Conservation (phyloP, 192 early-diverging fungal species). For the Coemansia nantahalensis region DNA sequence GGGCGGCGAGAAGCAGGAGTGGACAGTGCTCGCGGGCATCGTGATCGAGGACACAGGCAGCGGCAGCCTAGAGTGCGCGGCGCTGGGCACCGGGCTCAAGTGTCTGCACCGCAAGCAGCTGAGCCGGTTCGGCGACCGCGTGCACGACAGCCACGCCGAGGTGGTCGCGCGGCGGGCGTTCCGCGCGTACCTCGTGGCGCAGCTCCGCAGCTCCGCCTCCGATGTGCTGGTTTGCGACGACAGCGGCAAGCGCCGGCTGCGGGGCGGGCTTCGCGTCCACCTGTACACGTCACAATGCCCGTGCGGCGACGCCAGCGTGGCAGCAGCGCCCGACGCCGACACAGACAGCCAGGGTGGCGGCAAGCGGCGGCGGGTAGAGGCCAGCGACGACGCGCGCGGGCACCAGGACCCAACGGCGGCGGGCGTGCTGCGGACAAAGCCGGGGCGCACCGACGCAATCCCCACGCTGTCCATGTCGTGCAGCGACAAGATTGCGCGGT, state of each 20-base stretch:
- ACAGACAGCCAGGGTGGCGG: not conserved
- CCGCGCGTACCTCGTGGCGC: slow-evolving; percentile 54
- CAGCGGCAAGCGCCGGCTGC: slow-evolving; percentile 1
- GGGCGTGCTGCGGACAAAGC: slow-evolving; percentile 30
- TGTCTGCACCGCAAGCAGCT: slow-evolving; percentile 67
- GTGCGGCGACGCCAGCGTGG: slow-evolving; percentile 35
- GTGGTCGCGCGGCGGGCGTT: slow-evolving; percentile 79
- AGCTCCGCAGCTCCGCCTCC: slow-evolving; percentile 6
- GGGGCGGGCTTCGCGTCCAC: slow-evolving; percentile 9
- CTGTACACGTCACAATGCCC: slow-evolving; percentile 45
- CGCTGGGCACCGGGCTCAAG: slow-evolving; percentile 77
- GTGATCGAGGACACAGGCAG: slow-evolving; percentile 37
- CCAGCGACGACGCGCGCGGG: slow-evolving; percentile 7
- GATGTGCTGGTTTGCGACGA: not conserved
- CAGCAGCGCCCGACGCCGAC: slow-evolving; percentile 2
- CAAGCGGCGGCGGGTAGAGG: slow-evolving; percentile 14
- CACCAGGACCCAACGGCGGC: slow-evolving; percentile 6
- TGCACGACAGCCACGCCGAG: slow-evolving; percentile 90
- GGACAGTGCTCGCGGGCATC: slow-evolving; percentile 86
- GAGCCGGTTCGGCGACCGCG: slow-evolving; percentile 56
- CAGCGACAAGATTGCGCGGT: slow-evolving; percentile 90
- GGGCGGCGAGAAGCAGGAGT: slow-evolving; percentile 56
- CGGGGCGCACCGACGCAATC: slow-evolving; percentile 46
- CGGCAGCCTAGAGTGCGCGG: slow-evolving; percentile 17
- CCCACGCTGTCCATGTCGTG: slow-evolving; percentile 52